Evolutionary conservation across 805 yeast species (phyloP).

Genomic region (Candida khao-thaluensis): DNA sequence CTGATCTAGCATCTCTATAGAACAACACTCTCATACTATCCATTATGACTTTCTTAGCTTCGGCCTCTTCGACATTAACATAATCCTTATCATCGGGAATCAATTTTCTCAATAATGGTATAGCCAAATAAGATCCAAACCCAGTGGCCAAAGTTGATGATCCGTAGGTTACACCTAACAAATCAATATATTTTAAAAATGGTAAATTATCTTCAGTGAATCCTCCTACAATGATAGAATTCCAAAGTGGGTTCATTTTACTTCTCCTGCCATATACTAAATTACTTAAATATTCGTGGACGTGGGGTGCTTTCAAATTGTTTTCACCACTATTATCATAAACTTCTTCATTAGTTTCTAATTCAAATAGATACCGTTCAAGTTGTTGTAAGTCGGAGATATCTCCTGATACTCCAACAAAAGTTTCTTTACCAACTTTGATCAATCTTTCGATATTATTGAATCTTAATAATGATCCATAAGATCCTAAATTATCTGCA

Average conservation of each 20-base stretch:
- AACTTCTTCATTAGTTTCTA: constrained; percentile 67
- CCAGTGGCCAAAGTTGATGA: constrained; percentile 94
- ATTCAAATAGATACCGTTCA: constrained; percentile 69
- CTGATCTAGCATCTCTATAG: constrained; percentile 94
- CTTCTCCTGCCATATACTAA: constrained; percentile 85
- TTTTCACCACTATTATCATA: constrained; percentile 70
- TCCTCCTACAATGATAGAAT: constrained; percentile 89
- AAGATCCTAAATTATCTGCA: constrained; percentile 89
- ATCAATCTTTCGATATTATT: constrained; percentile 81
- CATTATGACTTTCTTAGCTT: constrained; percentile 73
- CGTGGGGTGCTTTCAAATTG: constrained; percentile 74
- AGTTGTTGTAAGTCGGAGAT: constrained; percentile 89
- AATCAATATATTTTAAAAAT: constrained; percentile 81
- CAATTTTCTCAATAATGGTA: constrained; percentile 84
- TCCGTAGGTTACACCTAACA: constrained; percentile 86
- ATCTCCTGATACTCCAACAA: constrained; percentile 94
- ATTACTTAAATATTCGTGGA: constrained; percentile 82
- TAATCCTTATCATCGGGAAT: constrained; percentile 79
- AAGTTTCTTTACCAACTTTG: constrained; percentile 79
- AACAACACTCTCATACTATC: constrained; percentile 92
- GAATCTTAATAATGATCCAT: constrained; percentile 89
- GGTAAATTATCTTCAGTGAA: constrained; percentile 63
- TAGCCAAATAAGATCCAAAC: constrained; percentile 91
- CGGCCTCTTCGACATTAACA: constrained; percentile 62
- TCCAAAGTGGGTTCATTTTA: constrained; percentile 96